phyloP scores from a whole-genome alignment of 2,329 filamentous ascomycete genomes.

The Metarhizium robertsii region DNA sequence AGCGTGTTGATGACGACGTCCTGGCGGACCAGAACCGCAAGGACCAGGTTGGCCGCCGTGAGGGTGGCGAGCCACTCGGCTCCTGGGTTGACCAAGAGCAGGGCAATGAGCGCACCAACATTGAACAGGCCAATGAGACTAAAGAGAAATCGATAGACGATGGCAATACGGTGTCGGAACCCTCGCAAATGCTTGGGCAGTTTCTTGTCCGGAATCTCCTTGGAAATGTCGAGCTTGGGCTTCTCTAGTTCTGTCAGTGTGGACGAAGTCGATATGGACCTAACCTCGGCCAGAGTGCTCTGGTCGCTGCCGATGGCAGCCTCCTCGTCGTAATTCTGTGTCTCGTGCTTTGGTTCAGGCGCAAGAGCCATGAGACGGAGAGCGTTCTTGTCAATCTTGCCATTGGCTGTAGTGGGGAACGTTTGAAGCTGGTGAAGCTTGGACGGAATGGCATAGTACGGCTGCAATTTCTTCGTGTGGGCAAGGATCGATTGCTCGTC shows the following conservation, averaged over 20 bases:
- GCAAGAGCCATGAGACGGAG: slow-evolving; percentile 26
- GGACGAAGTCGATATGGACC: slow-evolving; percentile 20
- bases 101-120: slow-evolving; percentile 33
- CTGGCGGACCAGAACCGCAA: slow-evolving; percentile 43
- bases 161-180: slow-evolving; percentile 36
- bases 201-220: slow-evolving; percentile 31
- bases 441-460: slow-evolving; percentile 46
- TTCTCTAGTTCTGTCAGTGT: slow-evolving; percentile 19
- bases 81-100: slow-evolving; percentile 25
- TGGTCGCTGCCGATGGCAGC: slow-evolving; percentile 9
- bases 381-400: slow-evolving; percentile 44
- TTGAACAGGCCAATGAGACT: slow-evolving; percentile 42
- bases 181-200: slow-evolving; percentile 28
- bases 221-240: slow-evolving; percentile 18
- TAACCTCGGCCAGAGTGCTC: slow-evolving; percentile 17
- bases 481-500: slow-evolving; percentile 27
- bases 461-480: slow-evolving; percentile 33
- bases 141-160: slow-evolving; percentile 48
- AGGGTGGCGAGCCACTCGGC: slow-evolving; percentile 30
- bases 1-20: slow-evolving; percentile 43
- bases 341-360: slow-evolving; percentile 3
- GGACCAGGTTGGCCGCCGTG: slow-evolving; percentile 38
- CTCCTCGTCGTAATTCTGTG: not conserved
- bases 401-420: slow-evolving; percentile 43
- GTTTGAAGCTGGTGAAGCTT: slow-evolving; percentile 30